phyloP scores from a whole-genome alignment of 352 stramenopile species.

The Globisporangium parvum region DNA sequence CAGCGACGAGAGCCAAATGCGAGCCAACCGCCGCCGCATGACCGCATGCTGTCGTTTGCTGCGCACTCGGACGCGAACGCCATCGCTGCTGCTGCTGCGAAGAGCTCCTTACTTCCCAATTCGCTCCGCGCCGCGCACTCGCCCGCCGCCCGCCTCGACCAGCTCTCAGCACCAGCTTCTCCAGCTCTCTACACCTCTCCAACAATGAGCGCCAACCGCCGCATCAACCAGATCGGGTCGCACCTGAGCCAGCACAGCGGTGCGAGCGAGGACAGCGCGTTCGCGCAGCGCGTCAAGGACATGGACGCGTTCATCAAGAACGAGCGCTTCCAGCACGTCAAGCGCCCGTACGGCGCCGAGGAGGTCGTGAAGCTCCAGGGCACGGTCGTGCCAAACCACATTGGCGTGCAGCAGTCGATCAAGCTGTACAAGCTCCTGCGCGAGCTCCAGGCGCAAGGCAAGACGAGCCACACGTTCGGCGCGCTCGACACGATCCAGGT shows the following conservation, averaged over 20 bases:
- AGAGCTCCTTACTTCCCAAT: slow-evolving; percentile 36
- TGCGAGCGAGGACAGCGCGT: slow-evolving; percentile 54
- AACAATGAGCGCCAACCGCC: slow-evolving; percentile 58
- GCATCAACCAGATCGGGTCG: slow-evolving; percentile 68
- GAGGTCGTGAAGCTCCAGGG: slow-evolving; percentile 88
- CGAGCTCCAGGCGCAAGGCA: slow-evolving; percentile 65
- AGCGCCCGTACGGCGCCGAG: slow-evolving; percentile 69
- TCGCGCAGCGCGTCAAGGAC: slow-evolving; percentile 65
- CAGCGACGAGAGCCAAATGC: slow-evolving; percentile 12
- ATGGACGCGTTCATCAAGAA: slow-evolving; percentile 62
- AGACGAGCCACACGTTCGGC: slow-evolving; percentile 86
- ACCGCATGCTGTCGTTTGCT: background rate
- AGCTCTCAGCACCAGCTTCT: background rate
- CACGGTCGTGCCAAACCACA: slow-evolving; percentile 43
- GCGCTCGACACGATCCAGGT: slow-evolving; percentile 94
- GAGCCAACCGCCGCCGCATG: background rate
- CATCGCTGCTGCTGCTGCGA: background rate
- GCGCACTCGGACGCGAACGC: too few relatives aligned
- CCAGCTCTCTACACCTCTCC: background rate
- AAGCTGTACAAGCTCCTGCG: slow-evolving; percentile 88
- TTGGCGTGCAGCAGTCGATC: slow-evolving; percentile 46
- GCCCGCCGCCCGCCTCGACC: background rate
- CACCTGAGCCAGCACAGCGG: slow-evolving; percentile 56
- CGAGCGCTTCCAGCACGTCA: slow-evolving; percentile 76
- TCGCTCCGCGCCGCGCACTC: slow-evolving; percentile 26